phyloP scores from a whole-genome alignment of 441 rosid genomes.

The Adansonia madagascariensis region DNA sequence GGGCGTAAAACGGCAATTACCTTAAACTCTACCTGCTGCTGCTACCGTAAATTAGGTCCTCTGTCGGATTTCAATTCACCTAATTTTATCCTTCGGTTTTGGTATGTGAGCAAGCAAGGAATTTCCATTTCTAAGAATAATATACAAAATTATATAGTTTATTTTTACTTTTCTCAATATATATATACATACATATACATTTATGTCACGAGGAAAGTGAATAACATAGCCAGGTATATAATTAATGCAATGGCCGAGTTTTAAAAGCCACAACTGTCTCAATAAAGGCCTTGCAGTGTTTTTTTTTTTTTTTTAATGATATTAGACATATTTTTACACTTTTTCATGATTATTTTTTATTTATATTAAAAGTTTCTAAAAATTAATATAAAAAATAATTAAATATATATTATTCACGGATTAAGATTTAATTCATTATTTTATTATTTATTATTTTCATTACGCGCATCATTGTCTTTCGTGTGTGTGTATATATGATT shows the following conservation, averaged over 20 bases:
- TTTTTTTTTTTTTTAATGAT: neutral
- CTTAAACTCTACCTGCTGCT: neutral
- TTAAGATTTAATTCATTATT: no score
- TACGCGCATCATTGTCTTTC: no score
- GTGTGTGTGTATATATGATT: no score
- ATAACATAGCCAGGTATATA: neutral
- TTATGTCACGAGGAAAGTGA: neutral
- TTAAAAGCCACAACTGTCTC: constrained; percentile 10
- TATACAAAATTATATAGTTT: neutral
- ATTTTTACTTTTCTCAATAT: neutral
- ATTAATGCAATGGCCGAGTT: neutral
- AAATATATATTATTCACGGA: no score
- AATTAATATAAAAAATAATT: no score
- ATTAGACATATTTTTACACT: no score
- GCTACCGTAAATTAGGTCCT: constrained; percentile 30
- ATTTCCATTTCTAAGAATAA: neutral
- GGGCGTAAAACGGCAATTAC: neutral
- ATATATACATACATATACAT: neutral
- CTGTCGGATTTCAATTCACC: constrained; percentile 32
- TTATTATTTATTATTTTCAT: no score
- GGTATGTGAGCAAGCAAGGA: neutral
- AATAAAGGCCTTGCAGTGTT: neutral
- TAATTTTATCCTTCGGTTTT: neutral
- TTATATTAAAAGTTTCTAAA: no score
- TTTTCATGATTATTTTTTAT: no score